A percentile compares a stretch with the other conserved stretches of the same genome.
phyloP scores from a whole-genome alignment of 192 early-diverging fungal genomes.

The Podila verticillata region DNA sequence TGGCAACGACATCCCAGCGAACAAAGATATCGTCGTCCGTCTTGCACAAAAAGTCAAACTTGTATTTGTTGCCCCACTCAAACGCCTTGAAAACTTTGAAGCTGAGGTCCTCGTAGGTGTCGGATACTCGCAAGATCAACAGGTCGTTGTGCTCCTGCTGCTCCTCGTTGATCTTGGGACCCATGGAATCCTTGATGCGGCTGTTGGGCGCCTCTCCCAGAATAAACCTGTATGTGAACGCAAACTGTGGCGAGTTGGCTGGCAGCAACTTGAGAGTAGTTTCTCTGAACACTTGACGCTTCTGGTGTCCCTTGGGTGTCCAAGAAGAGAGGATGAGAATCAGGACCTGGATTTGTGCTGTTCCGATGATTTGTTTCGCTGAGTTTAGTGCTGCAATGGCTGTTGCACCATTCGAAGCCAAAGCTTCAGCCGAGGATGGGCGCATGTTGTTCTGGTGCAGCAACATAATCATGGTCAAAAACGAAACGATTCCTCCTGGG shows the following conservation, averaged over 20 bases:
- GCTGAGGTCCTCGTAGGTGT: constrained; percentile 63
- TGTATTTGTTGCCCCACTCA: constrained; percentile 62
- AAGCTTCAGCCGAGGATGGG: constrained; percentile 42
- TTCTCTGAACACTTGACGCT: constrained; percentile 58
- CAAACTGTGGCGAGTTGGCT: constrained; percentile 42
- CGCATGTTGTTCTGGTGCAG: constrained; percentile 56
- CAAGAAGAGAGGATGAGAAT: constrained; percentile 66
- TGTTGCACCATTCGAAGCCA: constrained; percentile 26
- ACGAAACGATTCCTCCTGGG: constrained; percentile 59
- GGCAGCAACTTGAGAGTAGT: constrained; percentile 60
- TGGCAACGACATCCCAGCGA: constrained; percentile 62
- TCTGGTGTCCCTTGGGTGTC: constrained; percentile 60
- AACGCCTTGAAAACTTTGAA: constrained; percentile 64
- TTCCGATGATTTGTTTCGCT: constrained; percentile 35
- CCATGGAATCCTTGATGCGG: constrained; percentile 52
- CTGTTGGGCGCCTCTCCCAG: constrained; percentile 59
- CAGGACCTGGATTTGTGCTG: constrained; percentile 56
- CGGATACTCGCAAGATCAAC: constrained; percentile 62
- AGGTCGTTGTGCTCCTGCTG: constrained; percentile 58
- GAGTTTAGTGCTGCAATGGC: constrained; percentile 33
- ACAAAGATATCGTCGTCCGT: constrained; percentile 72
- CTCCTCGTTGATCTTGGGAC: constrained; percentile 56
- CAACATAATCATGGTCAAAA: constrained; percentile 63
- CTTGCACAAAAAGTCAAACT: constrained; percentile 67
- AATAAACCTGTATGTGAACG: constrained; percentile 63